Evolutionary conservation across 108 stramenopile genomes (phyloP), one percentile per base, ranked within the genome.

Genomic region (Nitzschia sp.): DNA sequence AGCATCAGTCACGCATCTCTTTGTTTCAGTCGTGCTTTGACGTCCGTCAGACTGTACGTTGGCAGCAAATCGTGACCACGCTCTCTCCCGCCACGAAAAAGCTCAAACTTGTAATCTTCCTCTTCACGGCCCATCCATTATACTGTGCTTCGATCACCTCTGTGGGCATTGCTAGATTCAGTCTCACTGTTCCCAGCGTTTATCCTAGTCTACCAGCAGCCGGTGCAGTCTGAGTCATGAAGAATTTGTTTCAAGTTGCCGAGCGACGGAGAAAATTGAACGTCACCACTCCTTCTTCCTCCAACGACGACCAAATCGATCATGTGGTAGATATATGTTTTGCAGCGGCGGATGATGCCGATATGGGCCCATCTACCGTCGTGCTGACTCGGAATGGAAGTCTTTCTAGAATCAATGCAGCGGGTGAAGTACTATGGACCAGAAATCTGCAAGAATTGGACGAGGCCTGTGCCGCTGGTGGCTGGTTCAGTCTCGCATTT

Each of bases 401-500:
- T 1, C 24, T 77, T 6, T 28, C 45, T n/a, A 30, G 59, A 19
- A 49, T 29, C 17, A 54, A 45, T 17, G 42, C 38, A 0, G 62
- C 32, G 2, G 58, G 64, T 15, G 54, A 46, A 3, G 19, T 65
- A 4, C 2, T 69, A n/a, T 77, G 76, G 76, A 70, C 63, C 4
- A 29, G 48, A 45, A 59, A 70, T 35, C 25, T 77, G 25, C 59
- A 72, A 27, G 71, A 78, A 28, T 31, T 61, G 3, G 63, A 70
- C 9, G 70, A 68, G 5, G 42, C 66, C 11, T 51, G 49, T 51
- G 61, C 66, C 33, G 71, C 70, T 24, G 64, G 65, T 32, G 70
- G 49, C 1, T 85, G 85, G 85, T 85, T 85, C 62, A 46, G 80
- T 56, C 21, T 74, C 0, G 58, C 71, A 3, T 71, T 56, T 38